Conservation (phyloP, 208 protist species). For the Wallacemonas sp. region DNA sequence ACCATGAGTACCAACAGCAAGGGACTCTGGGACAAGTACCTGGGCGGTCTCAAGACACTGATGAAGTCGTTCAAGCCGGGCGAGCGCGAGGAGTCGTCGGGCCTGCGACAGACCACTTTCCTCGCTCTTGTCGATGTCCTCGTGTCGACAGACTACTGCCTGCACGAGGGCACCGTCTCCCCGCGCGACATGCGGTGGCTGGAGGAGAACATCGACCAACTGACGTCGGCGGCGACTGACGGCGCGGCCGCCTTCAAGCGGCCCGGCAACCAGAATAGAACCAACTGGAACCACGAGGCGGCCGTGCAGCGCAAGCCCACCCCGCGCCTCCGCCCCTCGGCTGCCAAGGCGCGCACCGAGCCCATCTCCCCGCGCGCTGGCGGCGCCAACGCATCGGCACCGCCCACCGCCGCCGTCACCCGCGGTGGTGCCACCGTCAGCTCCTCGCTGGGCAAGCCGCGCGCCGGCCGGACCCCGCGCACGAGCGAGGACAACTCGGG, state of each 20-base stretch:
- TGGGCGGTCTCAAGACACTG: slow-evolving; percentile 26
- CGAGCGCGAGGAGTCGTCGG: slow-evolving; percentile 5
- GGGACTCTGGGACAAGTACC: slow-evolving; percentile 44
- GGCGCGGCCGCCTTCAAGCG: slow-evolving; percentile 30
- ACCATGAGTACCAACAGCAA: slow-evolving; percentile 44
- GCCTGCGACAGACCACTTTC: slow-evolving; percentile 33
- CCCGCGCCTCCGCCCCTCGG: slow-evolving; percentile 25
- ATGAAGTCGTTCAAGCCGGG: slow-evolving; percentile 9
- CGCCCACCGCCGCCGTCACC: background rate
- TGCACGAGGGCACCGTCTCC: slow-evolving; percentile 28
- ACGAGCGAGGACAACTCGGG: slow-evolving; percentile 6
- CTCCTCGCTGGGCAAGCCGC: background rate
- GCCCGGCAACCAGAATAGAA: slow-evolving; percentile 8
- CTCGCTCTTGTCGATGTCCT: slow-evolving; percentile 55
- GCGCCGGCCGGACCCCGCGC: background rate
- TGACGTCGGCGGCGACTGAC: slow-evolving; percentile 32
- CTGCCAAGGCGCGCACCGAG: slow-evolving; percentile 12
- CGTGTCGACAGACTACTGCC: slow-evolving; percentile 47
- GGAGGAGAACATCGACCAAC: slow-evolving; percentile 29
- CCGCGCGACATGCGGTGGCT: slow-evolving; percentile 29
- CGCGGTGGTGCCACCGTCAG: background rate
- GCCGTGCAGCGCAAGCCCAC: slow-evolving; percentile 44
- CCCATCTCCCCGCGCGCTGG: background rate
- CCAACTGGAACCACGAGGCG: slow-evolving; percentile 33
- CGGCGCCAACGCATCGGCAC: background rate